Evolutionary conservation across 225 moss, liverwort and hornwort genomes (phyloP), one percentile per base, ranked within the genome.

Genomic region (Polytrichum formosum): DNA sequence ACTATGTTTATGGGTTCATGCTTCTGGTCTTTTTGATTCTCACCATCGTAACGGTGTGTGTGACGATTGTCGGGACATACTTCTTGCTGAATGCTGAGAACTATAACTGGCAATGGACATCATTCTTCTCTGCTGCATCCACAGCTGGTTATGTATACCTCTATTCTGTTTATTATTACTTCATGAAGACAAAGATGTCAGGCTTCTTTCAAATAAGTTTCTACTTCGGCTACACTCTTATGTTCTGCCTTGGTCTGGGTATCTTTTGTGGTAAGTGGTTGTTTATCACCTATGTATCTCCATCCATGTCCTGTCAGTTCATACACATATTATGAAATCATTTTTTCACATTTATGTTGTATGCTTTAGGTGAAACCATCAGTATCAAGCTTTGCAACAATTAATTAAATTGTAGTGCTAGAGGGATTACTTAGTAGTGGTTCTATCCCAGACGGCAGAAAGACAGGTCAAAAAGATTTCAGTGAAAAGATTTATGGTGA

Each of bases 21-120:
- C 90, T 98, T 62, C 79, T 98, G 37, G 97, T 98, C 55, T 98
- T 94, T 61, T 70, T 98, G 63, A 98, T 98, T 65, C 87, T 98
- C 26, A 83, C 88, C 46, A 92, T 94, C 71, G 97, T 98, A 75
- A 98, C 97, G n/a, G 85, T 98, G 23, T 98, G 97, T 65, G 97
- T 98, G 74, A 98, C 97, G 1, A 98, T 98, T 35, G 97, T 98
- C 56, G 97, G 94, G 31, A 85, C 97, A 4, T 98, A 98, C 78
- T 98, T 98, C 74, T 79, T 98, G 76, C 70, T 98, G 54, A 98
- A 94, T 79, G 97, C 97, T 1, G 97, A 98, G 80, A 98, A 98
- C 25, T 98, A 98, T 66, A 87, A 94, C 80, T 98, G 97, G 97
- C 94, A 98, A 82, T 98, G 97, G 97, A 98, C 97, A 18, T 98